Evolutionary conservation across 1,284 basidiomycete genomes (phyloP).

Genomic region (Ganoderma meredithae): DNA sequence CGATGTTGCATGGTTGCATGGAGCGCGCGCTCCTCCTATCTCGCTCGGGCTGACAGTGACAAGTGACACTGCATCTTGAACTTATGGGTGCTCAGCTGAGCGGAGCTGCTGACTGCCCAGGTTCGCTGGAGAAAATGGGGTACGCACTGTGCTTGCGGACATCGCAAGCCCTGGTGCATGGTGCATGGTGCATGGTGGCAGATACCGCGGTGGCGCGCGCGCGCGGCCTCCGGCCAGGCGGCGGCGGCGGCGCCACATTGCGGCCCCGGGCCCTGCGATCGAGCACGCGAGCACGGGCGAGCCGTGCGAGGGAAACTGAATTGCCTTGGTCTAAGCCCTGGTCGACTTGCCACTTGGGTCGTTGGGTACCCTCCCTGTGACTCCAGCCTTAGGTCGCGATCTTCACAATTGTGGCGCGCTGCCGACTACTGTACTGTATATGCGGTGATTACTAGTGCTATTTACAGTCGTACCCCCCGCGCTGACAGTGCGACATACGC

Average conservation of each 20-base stretch:
- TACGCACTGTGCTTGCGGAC: background rate
- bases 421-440: background rate
- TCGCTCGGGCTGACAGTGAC: background rate
- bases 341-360: too few relatives aligned
- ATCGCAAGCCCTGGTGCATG: too few relatives aligned
- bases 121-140: background rate
- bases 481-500: too few relatives aligned
- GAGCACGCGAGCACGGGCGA: background rate
- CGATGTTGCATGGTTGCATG: background rate
- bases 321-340: background rate
- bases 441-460: too few relatives aligned
- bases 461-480: too few relatives aligned
- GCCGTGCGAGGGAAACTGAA: background rate
- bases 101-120: background rate
- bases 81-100: background rate
- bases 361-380: background rate
- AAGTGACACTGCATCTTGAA: too few relatives aligned
- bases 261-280: background rate
- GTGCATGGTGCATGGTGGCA: too few relatives aligned
- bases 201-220: too few relatives aligned
- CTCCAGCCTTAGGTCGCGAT: background rate
- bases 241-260: background rate
- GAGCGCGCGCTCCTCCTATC: conserved; percentile 6
- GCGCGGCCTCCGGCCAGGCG: background rate
- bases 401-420: background rate